Conservation (phyloP, 768 basidiomycete genomes). For the Mycena filopes region DNA sequence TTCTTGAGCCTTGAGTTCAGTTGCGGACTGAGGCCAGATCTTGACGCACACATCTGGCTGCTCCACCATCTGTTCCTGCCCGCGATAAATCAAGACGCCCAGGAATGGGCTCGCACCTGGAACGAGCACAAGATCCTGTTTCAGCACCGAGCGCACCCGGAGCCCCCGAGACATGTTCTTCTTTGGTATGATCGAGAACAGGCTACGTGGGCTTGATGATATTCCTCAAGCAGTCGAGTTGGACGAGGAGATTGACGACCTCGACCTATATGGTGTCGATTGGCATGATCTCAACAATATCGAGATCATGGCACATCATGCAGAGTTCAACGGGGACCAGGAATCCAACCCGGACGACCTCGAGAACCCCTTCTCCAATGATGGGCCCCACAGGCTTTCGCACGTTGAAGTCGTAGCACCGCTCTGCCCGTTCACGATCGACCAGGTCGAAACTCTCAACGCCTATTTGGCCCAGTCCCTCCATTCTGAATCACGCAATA, state of each 20-base stretch:
- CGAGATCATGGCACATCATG: slow-evolving; percentile 21
- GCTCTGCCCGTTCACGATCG: neutral
- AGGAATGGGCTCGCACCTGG: slow-evolving; percentile 42
- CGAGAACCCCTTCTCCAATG: slow-evolving; percentile 15
- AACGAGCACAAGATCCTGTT: slow-evolving; percentile 40
- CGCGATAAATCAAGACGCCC: slow-evolving; percentile 39
- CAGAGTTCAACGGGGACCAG: neutral
- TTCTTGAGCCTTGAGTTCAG: slow-evolving; percentile 43
- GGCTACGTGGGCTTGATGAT: slow-evolving; percentile 27
- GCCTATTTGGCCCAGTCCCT: neutral
- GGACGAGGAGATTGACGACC: slow-evolving; percentile 16
- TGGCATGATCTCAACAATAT: slow-evolving; percentile 40
- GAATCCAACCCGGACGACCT: neutral
- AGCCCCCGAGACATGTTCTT: slow-evolving; percentile 34
- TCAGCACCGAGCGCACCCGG: slow-evolving; percentile 20
- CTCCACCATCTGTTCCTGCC: slow-evolving; percentile 47
- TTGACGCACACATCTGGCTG: slow-evolving; percentile 46
- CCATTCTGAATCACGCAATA: slow-evolving; percentile 8
- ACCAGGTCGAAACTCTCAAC: neutral
- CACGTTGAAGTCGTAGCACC: slow-evolving; percentile 18
- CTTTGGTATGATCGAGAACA: slow-evolving; percentile 33
- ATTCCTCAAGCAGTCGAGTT: neutral
- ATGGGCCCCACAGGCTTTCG: slow-evolving; percentile 17
- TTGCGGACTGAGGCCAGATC: slow-evolving; percentile 38
- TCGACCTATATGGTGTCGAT: slow-evolving; percentile 35